Conservation (phyloP, 371 early-diverging fungal species). For the Mucor irregularis region DNA sequence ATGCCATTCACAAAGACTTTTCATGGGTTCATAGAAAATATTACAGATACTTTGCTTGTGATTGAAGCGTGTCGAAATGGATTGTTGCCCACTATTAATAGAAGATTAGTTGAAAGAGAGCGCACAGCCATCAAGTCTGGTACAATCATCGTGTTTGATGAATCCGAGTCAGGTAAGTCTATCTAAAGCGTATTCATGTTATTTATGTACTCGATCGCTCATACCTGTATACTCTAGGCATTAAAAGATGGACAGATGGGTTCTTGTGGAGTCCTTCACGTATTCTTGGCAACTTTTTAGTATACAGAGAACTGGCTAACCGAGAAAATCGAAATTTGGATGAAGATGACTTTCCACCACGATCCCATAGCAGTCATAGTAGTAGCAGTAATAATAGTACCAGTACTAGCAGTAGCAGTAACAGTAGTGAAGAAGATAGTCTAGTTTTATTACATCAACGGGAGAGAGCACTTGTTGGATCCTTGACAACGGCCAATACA, state of each 20-base stretch:
- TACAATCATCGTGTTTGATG: constrained; percentile 73
- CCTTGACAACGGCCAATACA: constrained; percentile 48
- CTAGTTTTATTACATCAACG: constrained; percentile 13
- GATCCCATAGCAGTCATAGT: background rate
- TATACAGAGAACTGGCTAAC: constrained; percentile 63
- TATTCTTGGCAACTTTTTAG: constrained; percentile 60
- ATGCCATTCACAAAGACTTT: constrained; percentile 50
- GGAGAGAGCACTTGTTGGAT: constrained; percentile 63
- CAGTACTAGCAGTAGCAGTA: background rate
- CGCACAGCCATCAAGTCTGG: constrained; percentile 61
- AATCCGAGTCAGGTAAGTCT: constrained; percentile 61
- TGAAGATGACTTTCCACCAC: no score
- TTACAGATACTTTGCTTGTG: constrained; percentile 65
- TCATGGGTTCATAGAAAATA: constrained; percentile 55
- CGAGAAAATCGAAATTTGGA: constrained; percentile 24
- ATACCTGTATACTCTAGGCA: no score
- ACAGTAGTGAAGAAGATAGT: background rate
- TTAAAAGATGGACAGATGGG: constrained; percentile 79
- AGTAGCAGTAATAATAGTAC: background rate
- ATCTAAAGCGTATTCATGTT: no score
- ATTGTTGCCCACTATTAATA: constrained; percentile 54
- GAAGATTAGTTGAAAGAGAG: constrained; percentile 66
- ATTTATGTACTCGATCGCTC: no score
- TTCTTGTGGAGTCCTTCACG: constrained; percentile 72
- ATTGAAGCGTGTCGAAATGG: constrained; percentile 70